A percentile compares a stretch with the other conserved stretches of the same genome.
Conservation (phyloP, 306 rosid genomes). For the Phaseolus lunatus region DNA sequence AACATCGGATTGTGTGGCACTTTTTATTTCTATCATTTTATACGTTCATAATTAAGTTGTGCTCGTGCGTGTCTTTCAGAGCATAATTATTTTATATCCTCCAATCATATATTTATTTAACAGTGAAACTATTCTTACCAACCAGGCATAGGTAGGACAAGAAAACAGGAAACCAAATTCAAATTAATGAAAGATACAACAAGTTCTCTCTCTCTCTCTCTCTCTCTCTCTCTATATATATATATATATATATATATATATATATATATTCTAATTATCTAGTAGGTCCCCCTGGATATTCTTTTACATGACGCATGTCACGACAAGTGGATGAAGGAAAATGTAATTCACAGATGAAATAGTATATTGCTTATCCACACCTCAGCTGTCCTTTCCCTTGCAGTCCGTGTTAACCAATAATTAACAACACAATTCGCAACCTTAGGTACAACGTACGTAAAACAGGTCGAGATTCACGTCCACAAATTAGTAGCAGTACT, state of each 20-base stretch:
- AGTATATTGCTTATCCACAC: conserved; percentile 31
- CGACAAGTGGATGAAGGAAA: conserved; percentile 45
- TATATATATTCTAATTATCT: conserved; percentile 26
- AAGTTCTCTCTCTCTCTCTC: conserved; percentile 1
- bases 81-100: neutral
- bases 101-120: conserved; percentile 16
- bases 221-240: too few species aligned
- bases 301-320: conserved; percentile 20
- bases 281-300: conserved; percentile 41
- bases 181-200: conserved; percentile 41
- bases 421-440: conserved; percentile 34
- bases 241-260: neutral
- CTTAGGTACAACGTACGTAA: conserved; percentile 31
- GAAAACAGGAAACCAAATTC: conserved; percentile 37
- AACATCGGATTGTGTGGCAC: conserved; percentile 7
- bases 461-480: neutral
- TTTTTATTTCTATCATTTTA: conserved; percentile 3
- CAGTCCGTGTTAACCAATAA: conserved; percentile 26
- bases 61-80: conserved; percentile 42
- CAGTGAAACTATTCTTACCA: conserved; percentile 28
- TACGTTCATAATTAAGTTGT: conserved; percentile 16
- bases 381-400: conserved; percentile 37
- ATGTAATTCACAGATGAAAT: conserved; percentile 44
- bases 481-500: conserved; percentile 20
- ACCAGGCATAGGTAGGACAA: conserved; percentile 46